These are phyloP conservation scores for Passalora sequoiae DNA, from an alignment of 2,329 filamentous ascomycete species.

Conservation along the genomic window DNA sequence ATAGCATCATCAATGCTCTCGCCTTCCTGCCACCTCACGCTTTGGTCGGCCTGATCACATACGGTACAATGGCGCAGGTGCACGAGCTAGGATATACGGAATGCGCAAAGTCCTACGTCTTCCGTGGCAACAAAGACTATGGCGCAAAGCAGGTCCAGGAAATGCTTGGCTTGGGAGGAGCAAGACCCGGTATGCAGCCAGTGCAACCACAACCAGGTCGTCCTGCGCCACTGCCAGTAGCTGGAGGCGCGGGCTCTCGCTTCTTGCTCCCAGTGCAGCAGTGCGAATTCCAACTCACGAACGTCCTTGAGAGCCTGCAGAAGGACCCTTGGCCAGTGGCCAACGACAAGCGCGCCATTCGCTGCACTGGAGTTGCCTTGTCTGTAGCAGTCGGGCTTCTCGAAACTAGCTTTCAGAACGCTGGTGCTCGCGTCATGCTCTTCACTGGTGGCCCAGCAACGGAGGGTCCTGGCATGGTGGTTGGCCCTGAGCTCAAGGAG, in stretches of 20 bases:
- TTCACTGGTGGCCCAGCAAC: constrained; percentile 93
- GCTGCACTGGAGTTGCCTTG: constrained; percentile 93
- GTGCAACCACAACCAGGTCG: constrained; percentile 56
- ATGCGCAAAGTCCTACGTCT: constrained; percentile 97
- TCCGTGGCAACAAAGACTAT: constrained; percentile 96
- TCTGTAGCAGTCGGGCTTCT: constrained; percentile 89
- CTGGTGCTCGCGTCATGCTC: constrained; percentile 92
- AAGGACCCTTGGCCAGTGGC: constrained; percentile 97
- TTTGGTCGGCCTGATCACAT: constrained; percentile 77
- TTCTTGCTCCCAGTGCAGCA: constrained; percentile 93
- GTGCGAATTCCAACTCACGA: constrained; percentile 95
- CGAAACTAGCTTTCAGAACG: constrained; percentile 92
- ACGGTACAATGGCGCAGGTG: constrained; percentile 93
- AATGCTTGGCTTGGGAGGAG: constrained; percentile 76
- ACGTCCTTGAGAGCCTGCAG: constrained; percentile 89
- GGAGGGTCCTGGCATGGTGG: constrained; percentile 93
- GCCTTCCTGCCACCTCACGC: constrained; percentile 76
- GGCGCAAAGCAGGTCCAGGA: constrained; percentile 98
- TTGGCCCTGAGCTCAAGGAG: constrained; percentile 90
- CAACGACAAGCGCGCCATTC: constrained; percentile 81
- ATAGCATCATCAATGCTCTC: constrained; percentile 80
- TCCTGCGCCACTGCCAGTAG: constrained; percentile 60
- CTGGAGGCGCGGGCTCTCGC: constrained; percentile 74
- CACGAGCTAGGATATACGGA: constrained; percentile 97
- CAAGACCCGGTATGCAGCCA: constrained; percentile 67